Conservation (phyloP, 495 filamentous ascomycete species). For the Annulohypoxylon maeteangense region DNA sequence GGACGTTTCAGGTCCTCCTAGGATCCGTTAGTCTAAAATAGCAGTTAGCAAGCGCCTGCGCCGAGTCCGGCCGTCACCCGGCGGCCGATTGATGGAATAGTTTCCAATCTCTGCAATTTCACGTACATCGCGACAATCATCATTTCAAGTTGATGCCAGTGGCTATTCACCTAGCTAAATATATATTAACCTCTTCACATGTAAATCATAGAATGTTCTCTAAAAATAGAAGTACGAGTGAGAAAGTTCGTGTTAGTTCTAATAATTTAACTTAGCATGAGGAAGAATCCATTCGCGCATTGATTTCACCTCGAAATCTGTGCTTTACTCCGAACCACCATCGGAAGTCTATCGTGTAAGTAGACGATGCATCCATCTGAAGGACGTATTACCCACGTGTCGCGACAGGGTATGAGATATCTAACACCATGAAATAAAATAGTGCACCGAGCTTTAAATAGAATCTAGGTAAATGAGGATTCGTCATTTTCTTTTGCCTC, state of each 20-base stretch:
- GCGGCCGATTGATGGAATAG: slow-evolving; percentile 4
- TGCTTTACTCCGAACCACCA: background rate
- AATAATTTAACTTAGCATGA: background rate
- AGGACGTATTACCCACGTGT: slow-evolving; percentile 20
- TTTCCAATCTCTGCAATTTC: slow-evolving; percentile 12
- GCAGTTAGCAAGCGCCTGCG: slow-evolving; percentile 13
- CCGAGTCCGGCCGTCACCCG: slow-evolving; percentile 10
- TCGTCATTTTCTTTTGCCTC: slow-evolving; percentile 11
- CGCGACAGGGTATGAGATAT: slow-evolving; percentile 13
- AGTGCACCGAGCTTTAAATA: slow-evolving; percentile 26
- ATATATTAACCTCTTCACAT: background rate
- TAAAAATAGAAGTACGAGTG: background rate
- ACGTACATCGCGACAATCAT: slow-evolving; percentile 18
- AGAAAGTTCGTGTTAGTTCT: background rate
- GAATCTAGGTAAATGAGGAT: slow-evolving; percentile 9
- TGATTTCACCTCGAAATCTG: background rate
- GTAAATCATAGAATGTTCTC: background rate
- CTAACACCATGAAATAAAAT: slow-evolving; percentile 1
- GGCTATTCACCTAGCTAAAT: background rate
- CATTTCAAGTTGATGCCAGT: slow-evolving; percentile 2
- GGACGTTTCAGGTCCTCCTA: slow-evolving; percentile 37
- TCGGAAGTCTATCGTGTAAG: background rate
- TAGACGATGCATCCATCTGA: background rate
- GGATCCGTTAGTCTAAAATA: slow-evolving; percentile 30
- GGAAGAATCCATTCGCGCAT: background rate